These are phyloP conservation scores for Ophiostoma perfectum DNA, from an alignment of 2,329 filamentous ascomycete genomes.

Conservation along the genomic window DNA sequence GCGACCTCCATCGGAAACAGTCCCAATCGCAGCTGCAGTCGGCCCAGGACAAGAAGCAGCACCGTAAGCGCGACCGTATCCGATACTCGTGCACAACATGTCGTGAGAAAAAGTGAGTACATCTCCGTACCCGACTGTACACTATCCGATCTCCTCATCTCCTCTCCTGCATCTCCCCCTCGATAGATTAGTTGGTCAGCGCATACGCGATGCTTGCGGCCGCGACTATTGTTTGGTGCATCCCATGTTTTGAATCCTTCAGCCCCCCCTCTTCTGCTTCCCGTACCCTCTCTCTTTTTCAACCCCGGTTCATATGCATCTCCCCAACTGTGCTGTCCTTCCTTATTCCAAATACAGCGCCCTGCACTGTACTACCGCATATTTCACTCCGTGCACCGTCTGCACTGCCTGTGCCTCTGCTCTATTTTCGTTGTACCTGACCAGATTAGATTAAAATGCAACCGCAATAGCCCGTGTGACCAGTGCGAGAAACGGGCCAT, in stretches of 20 bases:
- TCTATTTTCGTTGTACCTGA: conserved; percentile 8
- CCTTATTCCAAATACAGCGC: not conserved
- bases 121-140: not conserved
- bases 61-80: conserved; percentile 32
- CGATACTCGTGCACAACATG: conserved; percentile 34
- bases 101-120: conserved; percentile 34
- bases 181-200: not conserved
- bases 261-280: not conserved
- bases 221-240: not conserved
- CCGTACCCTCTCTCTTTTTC: not conserved
- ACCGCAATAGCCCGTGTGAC: conserved; percentile 31
- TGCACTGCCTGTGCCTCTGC: not conserved
- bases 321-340: not conserved
- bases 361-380: not conserved
- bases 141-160: not conserved
- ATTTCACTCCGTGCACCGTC: not conserved
- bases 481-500: conserved; percentile 32
- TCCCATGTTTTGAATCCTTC: not conserved
- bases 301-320: too few relatives aligned
- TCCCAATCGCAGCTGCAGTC: not conserved
- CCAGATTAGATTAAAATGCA: conserved; percentile 29
- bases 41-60: not conserved
- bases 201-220: not conserved
- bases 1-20: not conserved
- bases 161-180: not conserved